Conservation (phyloP, 495 filamentous ascomycete genomes). For the Lentithecium fluviatile region DNA sequence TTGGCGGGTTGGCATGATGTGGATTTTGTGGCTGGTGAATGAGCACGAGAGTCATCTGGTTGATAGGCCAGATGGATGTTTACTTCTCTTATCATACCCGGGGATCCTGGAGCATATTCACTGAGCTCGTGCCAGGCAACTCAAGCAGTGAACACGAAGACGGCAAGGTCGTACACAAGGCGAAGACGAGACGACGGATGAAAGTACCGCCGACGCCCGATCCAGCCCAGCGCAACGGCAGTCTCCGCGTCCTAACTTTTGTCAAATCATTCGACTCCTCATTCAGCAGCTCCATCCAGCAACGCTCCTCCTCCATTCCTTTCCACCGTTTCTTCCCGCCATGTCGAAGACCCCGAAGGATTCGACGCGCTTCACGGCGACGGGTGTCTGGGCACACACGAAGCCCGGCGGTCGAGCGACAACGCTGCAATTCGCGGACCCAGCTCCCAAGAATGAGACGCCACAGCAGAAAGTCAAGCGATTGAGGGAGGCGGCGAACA, state of each 20-base stretch:
- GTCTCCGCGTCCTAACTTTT: constrained; percentile 26
- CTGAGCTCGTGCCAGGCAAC: too few relatives aligned
- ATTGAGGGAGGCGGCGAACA: constrained; percentile 74
- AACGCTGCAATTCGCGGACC: constrained; percentile 37
- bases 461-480: constrained; percentile 86
- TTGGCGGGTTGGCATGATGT: too few relatives aligned
- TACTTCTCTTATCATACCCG: too few relatives aligned
- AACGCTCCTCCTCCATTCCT: neutral
- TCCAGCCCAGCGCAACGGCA: constrained; percentile 8
- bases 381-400: constrained; percentile 79
- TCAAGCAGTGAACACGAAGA: neutral
- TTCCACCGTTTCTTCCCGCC: constrained; percentile 1
- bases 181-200: neutral
- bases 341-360: constrained; percentile 88
- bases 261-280: constrained; percentile 4
- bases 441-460: constrained; percentile 60
- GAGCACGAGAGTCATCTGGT: too few relatives aligned
- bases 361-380: constrained; percentile 93
- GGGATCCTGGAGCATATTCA: too few relatives aligned
- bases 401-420: constrained; percentile 47
- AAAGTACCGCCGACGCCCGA: constrained; percentile 8
- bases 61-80: too few relatives aligned
- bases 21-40: too few relatives aligned
- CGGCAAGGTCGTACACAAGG: neutral
- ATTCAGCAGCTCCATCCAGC: constrained; percentile 2